These are phyloP conservation scores for Vigna radiata DNA, from an alignment of 306 rosid species.

Conservation along the genomic window DNA sequence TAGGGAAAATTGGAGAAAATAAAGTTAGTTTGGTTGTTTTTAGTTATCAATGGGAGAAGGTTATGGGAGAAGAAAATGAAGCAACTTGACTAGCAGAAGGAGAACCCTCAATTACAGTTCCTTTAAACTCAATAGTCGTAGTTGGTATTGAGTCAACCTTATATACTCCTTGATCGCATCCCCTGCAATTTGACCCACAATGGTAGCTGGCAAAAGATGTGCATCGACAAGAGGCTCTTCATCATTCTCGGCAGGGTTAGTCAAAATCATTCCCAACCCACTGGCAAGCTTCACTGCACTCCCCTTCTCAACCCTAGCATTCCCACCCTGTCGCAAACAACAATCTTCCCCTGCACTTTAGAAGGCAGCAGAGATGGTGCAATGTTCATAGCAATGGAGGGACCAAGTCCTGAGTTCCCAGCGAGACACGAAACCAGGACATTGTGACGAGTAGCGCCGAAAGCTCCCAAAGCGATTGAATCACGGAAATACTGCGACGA, in stretches of 20 bases:
- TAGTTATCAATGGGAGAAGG: too few species aligned
- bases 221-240: slow-evolving; percentile 89
- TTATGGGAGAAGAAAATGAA: slow-evolving; percentile 54
- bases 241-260: slow-evolving; percentile 64
- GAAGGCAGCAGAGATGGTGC: slow-evolving; percentile 53
- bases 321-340: slow-evolving; percentile 86
- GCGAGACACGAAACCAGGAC: slow-evolving; percentile 87
- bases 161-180: slow-evolving; percentile 66
- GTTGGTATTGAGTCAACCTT: slow-evolving; percentile 50
- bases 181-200: slow-evolving; percentile 77
- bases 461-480: slow-evolving; percentile 83
- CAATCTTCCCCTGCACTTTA: slow-evolving; percentile 74
- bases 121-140: slow-evolving; percentile 63
- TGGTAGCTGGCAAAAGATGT: slow-evolving; percentile 78
- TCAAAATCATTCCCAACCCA: slow-evolving; percentile 72
- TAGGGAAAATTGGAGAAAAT: too few species aligned
- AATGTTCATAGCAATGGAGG: slow-evolving; percentile 68
- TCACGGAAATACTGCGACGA: slow-evolving; percentile 64
- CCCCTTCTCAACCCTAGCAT: slow-evolving; percentile 86
- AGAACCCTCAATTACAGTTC: slow-evolving; percentile 74
- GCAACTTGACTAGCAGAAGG: slow-evolving; percentile 85
- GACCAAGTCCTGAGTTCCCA: slow-evolving; percentile 79
- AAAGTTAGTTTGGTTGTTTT: too few species aligned
- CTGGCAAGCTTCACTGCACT: slow-evolving; percentile 77
- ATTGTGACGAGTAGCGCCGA: slow-evolving; percentile 68